Evolutionary conservation across 164 flowering plant genomes (phyloP), one percentile per base, ranked within the genome.

Genomic region (Protea cynaroides): DNA sequence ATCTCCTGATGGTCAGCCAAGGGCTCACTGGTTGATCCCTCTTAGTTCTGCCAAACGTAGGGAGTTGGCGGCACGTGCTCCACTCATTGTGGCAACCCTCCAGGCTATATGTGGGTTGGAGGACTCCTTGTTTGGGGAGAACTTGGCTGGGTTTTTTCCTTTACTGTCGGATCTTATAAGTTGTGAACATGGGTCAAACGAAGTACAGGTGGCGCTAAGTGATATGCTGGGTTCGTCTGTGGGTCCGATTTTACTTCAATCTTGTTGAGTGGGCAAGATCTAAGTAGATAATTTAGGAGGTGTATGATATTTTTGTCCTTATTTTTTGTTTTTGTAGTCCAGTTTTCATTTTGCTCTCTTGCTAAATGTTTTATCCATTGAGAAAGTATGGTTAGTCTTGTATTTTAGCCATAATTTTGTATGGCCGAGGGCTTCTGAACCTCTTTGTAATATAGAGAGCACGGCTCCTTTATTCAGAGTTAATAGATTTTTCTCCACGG

Each of bases 161-260:
- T 79, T 95, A 22, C 78, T 95, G 8, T 78, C 92, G 9, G 75
- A 83, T 69, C 77, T 95, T 80, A 84, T 95, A 29, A 82, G 97
- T 59, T 92, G 97, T 62, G 97, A 95, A 70, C 99, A 95, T 58
- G 99, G 99, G 19, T 95, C 97, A 12, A 75, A 72, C 40, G 97
- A 95, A 67, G 91, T 95, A 65, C 99, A 88, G 74, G 59, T 81
- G 40, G 99, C 97, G 40, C 77, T 95, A 55, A 84, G 97, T 63
- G 87, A 95, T 52, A 88, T 92, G 90, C 89, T 95, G 8, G 69
- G 78, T 60, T 62, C 84, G 3, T 81, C 84, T 0, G 87, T 92
- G 38, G 97, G 94, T 24, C 97, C 99, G 7, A 67, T 95, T 64
- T 75, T 95, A 74, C 87, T 95, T 43, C 85, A 83, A 25, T 85